These are phyloP conservation scores for Paracorniculantispora psalliotae DNA, from an alignment of 2,329 filamentous ascomycete genomes.

Conservation along the genomic window DNA sequence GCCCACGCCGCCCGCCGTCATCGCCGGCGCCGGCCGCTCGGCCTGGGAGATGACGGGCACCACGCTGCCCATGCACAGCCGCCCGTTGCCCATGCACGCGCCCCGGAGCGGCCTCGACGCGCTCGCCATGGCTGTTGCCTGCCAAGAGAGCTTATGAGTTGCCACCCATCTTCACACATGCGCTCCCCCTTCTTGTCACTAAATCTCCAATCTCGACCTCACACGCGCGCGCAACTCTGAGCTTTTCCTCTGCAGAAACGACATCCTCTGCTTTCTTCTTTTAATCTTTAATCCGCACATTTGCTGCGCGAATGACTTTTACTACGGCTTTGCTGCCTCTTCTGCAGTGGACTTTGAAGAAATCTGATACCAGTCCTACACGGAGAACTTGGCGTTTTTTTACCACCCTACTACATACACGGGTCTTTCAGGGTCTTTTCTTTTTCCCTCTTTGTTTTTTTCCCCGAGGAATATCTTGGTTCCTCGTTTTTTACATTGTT, in stretches of 20 bases:
- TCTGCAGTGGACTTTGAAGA: not conserved
- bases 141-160: constrained; percentile 37
- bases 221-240: not conserved
- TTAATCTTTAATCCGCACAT: constrained; percentile 9
- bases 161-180: not conserved
- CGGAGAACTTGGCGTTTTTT: not conserved
- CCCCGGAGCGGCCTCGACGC: constrained; percentile 51
- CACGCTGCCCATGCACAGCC: constrained; percentile 40
- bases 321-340: not conserved
- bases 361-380: constrained; percentile 2
- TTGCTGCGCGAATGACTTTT: not conserved
- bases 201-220: not conserved
- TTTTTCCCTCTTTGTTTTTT: not conserved
- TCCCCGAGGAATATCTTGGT: not conserved
- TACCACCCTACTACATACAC: not conserved
- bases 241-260: constrained; percentile 1
- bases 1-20: constrained; percentile 28
- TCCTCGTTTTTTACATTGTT: not conserved
- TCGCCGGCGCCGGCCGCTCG: constrained; percentile 11
- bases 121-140: constrained; percentile 50
- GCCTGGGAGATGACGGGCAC: constrained; percentile 45
- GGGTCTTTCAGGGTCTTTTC: not conserved
- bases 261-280: constrained; percentile 2
- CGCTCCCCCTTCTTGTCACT: not conserved
- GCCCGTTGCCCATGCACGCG: constrained; percentile 38